Base-by-base conservation (phyloP, 2,329 filamentous ascomycete genomes). In the Penicillium sp. region DNA sequence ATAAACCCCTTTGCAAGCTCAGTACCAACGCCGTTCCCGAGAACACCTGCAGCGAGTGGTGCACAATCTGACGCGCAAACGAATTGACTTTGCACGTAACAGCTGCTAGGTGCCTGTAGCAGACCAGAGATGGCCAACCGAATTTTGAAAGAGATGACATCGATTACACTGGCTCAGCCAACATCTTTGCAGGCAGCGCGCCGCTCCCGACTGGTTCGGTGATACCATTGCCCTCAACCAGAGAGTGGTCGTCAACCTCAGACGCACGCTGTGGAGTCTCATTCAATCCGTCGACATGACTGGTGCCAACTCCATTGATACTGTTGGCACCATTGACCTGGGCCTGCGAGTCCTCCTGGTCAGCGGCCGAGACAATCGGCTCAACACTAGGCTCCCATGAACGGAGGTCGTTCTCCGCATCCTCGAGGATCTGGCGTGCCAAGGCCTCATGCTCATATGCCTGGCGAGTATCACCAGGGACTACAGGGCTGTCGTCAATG, bases 401-500 rank as follows among this genome's bases (percentile, higher is more conserved):
- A 46, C 85, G 82, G 53, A 99, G 81, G 60, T 95, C 89, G 46
- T 89, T 86, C 71, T 99, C 93, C 35, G 90, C 91, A 55, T 96
- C 91, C 63, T 95, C 93, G 22, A 99, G 81, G 38, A 97, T 82
- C 68, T 95, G 87, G 45, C 89, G 84, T 2, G 89, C 89, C 56
- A 86, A 82, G 11, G 80, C 75, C 8, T 74, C 76, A 50, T 84
- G 74, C 30, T 81, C 76, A 66, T 93, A 97, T 0, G 78, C 71
- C n/a, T 79, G 77, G 42, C 86, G 84, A 13, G 78, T 70, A 67
- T 96, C 89, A 40, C 93, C 93, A 1, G 92, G 92, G 0, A 95
- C 86, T 27, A 96, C 83, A 0, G 93, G 89, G 0, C 85, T 86
- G 68, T 96, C 92, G 62, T 99, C 93, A 10, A 99, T 81, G 33